Evolutionary conservation across 805 yeast genomes (phyloP).

Genomic region (Priceomyces haplophilus): DNA sequence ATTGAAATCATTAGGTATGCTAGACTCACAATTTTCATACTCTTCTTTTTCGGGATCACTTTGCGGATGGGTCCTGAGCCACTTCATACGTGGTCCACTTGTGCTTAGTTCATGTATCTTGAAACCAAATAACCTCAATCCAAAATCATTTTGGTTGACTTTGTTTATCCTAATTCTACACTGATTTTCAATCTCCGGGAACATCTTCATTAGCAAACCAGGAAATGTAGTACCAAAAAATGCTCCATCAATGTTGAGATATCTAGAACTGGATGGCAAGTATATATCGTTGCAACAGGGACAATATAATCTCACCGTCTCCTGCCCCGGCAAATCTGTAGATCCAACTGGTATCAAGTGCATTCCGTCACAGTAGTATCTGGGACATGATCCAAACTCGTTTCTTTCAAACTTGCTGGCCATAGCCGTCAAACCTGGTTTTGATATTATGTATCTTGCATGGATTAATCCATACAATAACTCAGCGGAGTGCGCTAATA

Average conservation of each 20-base stretch:
- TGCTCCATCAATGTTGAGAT: conserved; percentile 90
- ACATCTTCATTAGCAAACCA: conserved; percentile 85
- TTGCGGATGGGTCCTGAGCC: conserved; percentile 81
- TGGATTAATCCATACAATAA: conserved; percentile 90
- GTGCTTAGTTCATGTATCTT: conserved; percentile 67
- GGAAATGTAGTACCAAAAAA: conserved; percentile 96
- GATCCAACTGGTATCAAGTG: conserved; percentile 89
- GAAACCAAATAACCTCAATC: conserved; percentile 85
- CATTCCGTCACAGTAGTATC: conserved; percentile 86
- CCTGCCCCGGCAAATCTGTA: conserved; percentile 85
- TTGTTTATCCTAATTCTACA: conserved; percentile 52
- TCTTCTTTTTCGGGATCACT: conserved; percentile 61
- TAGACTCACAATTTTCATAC: conserved; percentile 61
- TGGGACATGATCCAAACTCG: conserved; percentile 89
- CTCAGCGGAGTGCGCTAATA: conserved; percentile 88
- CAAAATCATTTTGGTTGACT: conserved; percentile 52
- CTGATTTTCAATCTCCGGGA: conserved; percentile 83
- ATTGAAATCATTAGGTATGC: conserved; percentile 37
- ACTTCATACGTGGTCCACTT: conserved; percentile 92
- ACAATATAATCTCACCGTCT: conserved; percentile 88
- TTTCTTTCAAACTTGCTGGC: conserved; percentile 90
- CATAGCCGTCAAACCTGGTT: conserved; percentile 85
- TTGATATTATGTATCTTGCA: conserved; percentile 83
- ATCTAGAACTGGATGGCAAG: conserved; percentile 82
- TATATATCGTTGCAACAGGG: conserved; percentile 93